Evolutionary conservation across 2,329 filamentous ascomycete species (phyloP), one percentile per base, ranked within the genome.

Genomic region (Talaromyces atroroseus): DNA sequence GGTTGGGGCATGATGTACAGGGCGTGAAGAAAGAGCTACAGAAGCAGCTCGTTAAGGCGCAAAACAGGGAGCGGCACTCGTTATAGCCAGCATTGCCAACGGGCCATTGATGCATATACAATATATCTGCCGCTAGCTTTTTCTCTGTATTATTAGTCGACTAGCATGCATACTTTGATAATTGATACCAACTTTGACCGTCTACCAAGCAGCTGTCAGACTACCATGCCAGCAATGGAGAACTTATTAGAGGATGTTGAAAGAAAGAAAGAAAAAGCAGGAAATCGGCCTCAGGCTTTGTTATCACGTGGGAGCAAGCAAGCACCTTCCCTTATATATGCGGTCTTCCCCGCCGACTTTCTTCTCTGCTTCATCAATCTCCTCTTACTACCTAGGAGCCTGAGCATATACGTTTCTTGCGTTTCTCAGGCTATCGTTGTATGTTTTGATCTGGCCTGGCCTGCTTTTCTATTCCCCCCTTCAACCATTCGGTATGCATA

Each of bases 1-100:
- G 70, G 56, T 71, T 67, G 47, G 62, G 65, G 46, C 51, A 62
- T 46, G 73, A 75, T 60, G 68, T 74, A 21, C 54, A 68, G 49
- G 67, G 66, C 32, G 64, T 75, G 44, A 70, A 65, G 51, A 67
- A 71, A 48, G 72, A 73, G 59, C 62, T 76, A 38, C 65, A 71
- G 45, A 67, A 63, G 42, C 71, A 73, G 51, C 64, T 71, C 61
- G 65, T 62, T 46, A 66, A 54, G 54, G 54, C 24, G 3, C 34
- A 42, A 24, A 29, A 53, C 18, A 56, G 26, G 23, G 38, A 54
- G 44, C 20, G 26, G 44, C 52, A 54, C 20, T 26, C 12, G n/a
- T 12, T 44, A 21, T 18, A 44, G 40, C 16, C 34, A 29, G 42
- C 46, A 23, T 21, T 47, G 5, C 14, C 40, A 23, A 12, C 42